Evolutionary conservation across 139 green algal genomes (phyloP), one percentile per base, ranked within the genome.

Genomic region (Coelastrella sp.): DNA sequence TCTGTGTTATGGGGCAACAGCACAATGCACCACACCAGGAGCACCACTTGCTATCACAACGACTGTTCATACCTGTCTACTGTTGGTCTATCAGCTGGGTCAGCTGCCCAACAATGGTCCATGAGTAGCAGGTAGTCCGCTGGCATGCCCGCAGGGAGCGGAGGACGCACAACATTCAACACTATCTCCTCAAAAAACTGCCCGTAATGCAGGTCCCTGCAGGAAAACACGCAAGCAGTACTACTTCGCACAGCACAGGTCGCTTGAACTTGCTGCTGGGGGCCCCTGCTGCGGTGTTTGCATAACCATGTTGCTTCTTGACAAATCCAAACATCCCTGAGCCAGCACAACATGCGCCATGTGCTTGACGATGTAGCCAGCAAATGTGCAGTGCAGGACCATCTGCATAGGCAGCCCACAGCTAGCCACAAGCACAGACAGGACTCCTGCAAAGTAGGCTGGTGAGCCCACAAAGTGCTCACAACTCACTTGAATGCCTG

Each of bases 131-230:
- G 66, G 66, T 88, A 88, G 47, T 88, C 83, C 17, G 19, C 19
- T 8, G 83, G 66, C 83, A 88, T 88, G 83, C 32, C 65, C 16
- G 32, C 7, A 3, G 83, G 83, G 2, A 88, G 13, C 4, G 59
- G 14, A n/a, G 83, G 83, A 16, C 83, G 10, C 32, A 80, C 13
- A 60, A 59, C 68, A 13, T n/a, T 73, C 65, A 80, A 47, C 65
- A 88, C 83, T 23, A 88, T 76, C 47, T 73, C 73, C 66, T 88
- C 83, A 80, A 88, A 87, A 10, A 88, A 88, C 54, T 80, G 83
- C 11, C 83, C 83, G 17, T 76, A 76, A 5, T 76, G 68, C 68
- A 76, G 68, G 68, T 76, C 68, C 68, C 68, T 76, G 17, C 68
- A 76, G 16, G 22, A 47, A 47, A 47, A 2, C 32, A 47, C 32